Percentiles rank a stretch among this genome's conserved stretches.
Conservation (phyloP, 371 early-diverging fungal species). For the Actinomortierella wolfii region DNA sequence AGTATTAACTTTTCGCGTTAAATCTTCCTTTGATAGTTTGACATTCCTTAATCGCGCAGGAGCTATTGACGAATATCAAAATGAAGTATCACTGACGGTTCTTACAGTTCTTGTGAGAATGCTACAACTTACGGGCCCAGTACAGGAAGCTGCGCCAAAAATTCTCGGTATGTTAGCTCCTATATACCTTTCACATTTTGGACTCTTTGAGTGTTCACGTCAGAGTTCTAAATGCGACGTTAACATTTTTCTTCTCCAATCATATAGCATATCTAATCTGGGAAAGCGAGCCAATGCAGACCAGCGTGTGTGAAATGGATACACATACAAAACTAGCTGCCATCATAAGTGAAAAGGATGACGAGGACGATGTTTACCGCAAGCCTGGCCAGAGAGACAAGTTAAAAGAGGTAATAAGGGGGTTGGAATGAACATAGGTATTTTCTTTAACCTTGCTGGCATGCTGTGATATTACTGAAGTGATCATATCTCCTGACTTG, state of each 20-base stretch:
- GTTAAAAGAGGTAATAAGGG: constrained; percentile 70
- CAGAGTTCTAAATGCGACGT: too few relatives aligned
- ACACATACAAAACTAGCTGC: constrained; percentile 72
- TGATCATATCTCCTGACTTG: too few relatives aligned
- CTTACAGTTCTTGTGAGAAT: constrained; percentile 81
- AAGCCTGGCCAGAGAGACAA: constrained; percentile 63
- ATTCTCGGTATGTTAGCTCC: constrained; percentile 52
- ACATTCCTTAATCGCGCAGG: constrained; percentile 73
- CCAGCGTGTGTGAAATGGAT: constrained; percentile 79
- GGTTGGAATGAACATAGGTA: too few relatives aligned
- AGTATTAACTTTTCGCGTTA: not conserved
- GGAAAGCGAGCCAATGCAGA: constrained; percentile 80
- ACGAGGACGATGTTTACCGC: constrained; percentile 53
- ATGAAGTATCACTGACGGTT: constrained; percentile 60
- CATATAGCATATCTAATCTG: constrained; percentile 69
- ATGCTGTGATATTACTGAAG: not conserved
- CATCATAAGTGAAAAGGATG: constrained; percentile 54
- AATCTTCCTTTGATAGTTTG: constrained; percentile 50
- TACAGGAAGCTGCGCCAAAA: constrained; percentile 74
- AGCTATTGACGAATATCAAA: constrained; percentile 60
- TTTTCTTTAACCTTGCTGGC: too few relatives aligned
- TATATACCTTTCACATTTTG: too few relatives aligned
- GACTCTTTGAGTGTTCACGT: too few relatives aligned
- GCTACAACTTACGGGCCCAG: constrained; percentile 59
- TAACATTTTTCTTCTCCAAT: constrained; percentile 1